Base-by-base conservation (phyloP, 192 early-diverging fungal genomes). In the Linnemannia hyalina region DNA sequence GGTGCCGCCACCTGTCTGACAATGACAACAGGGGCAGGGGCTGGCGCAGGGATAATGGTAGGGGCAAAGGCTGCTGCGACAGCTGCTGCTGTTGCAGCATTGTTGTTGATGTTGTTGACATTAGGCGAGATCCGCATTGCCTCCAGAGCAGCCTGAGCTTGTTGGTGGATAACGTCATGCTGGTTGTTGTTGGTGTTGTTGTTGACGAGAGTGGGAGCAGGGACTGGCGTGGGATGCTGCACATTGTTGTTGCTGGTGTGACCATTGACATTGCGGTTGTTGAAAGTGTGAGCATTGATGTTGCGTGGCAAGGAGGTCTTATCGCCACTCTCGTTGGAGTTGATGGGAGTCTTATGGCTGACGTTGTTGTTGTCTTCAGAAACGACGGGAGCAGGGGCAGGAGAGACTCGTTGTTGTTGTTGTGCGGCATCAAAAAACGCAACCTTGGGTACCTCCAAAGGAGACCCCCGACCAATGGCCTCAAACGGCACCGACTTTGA, bases 391-490 rank as follows among this genome's bases (percentile, higher is more conserved):
- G 49, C n/a, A 26, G 55, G 55, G 2, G 55, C 55, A 26, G 55
- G 55, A 0, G 55, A 60, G 9, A 23, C 55, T 26, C n/a, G 55
- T 26, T 60, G 55, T 60, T 60, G 55, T 6, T 60, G 55, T 18
- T 60, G 55, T 26, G 9, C 55, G 9, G 81, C 44, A 41, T 77
- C 81, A 82, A 82, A 82, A 52, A 70, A 77, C 16, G 69, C 75
- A 32, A 40, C 75, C 22, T 70, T 75, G 11, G 75, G 75, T 13
- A 55, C 49, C 18, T 82, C 81, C 22, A 82, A 82, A 0, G 81
- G 81, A 2, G 81, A 82, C 8, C 75, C 80, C 36, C 68, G 73
- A 54, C 65, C 74, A 68, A 75, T 52, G n/a, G 55, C 55, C 15
- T 81, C 80, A n/a, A 75, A 70, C 10, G 80, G 73, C 18, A 74